A percentile compares a stretch with the other conserved stretches of the same genome.
These are phyloP conservation scores for Candida multigemmis DNA, from an alignment of 805 yeast species.

Conservation along the genomic window DNA sequence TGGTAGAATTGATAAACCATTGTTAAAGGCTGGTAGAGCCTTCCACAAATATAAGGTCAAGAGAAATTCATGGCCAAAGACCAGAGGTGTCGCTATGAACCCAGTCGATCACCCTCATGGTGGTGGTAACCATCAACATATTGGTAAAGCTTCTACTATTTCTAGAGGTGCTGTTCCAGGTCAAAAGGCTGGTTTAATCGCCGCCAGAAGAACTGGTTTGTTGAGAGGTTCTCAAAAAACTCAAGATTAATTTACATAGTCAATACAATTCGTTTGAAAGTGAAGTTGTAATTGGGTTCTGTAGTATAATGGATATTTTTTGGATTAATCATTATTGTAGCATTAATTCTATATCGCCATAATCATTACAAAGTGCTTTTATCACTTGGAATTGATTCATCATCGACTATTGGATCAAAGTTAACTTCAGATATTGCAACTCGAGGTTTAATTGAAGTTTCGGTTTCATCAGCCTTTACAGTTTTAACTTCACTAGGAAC, in stretches of 20 bases:
- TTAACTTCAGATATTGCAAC: no score
- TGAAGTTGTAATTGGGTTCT: no score
- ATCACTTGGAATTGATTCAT: no score
- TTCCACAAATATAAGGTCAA: constrained; percentile 99
- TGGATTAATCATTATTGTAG: no score
- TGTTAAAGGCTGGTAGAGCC: constrained; percentile 99
- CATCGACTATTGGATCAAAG: no score
- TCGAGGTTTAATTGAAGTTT: no score
- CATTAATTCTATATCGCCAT: no score
- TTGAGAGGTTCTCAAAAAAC: constrained; percentile 98
- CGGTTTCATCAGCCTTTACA: no score
- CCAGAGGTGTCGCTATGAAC: constrained; percentile 99
- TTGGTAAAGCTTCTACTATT: constrained; percentile 99
- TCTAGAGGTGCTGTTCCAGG: constrained; percentile 99
- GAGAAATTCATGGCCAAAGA: constrained; percentile 99
- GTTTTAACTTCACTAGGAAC: no score
- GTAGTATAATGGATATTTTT: no score
- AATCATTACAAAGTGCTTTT: no score
- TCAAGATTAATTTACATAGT: constrained; percentile 23
- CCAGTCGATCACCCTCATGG: constrained; percentile 99
- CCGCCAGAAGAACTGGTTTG: constrained; percentile 99
- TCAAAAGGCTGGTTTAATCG: constrained; percentile 99
- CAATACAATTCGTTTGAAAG: no score
- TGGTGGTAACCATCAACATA: constrained; percentile 98
- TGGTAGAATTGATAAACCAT: constrained; percentile 99